phyloP scores from a whole-genome alignment of 164 flowering plant species.

The Malania oleifera region DNA sequence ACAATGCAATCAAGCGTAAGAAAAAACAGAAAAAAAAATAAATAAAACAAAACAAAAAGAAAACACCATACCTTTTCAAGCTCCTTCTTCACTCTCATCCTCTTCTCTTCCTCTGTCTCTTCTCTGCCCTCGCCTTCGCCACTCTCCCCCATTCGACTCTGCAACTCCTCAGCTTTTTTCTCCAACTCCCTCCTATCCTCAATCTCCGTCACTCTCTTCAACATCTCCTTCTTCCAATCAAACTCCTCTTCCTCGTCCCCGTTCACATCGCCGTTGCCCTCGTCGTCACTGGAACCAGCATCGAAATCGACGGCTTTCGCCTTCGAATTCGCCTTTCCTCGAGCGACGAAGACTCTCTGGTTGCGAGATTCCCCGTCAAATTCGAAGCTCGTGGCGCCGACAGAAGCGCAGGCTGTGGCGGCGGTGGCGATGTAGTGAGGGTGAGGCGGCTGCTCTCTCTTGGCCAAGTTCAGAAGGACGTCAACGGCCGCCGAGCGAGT shows the following conservation, averaged over 20 bases:
- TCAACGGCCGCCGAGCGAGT: slow-evolving; percentile 32
- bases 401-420: slow-evolving; percentile 13
- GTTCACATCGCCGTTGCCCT: slow-evolving; percentile 30
- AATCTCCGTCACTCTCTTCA: slow-evolving; percentile 69
- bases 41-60: not conserved
- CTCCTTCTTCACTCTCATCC: slow-evolving; percentile 73
- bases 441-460: too few species aligned
- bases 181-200: slow-evolving; percentile 88
- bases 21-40: not conserved
- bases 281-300: slow-evolving; percentile 53
- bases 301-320: slow-evolving; percentile 53
- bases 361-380: slow-evolving; percentile 33
- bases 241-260: slow-evolving; percentile 22
- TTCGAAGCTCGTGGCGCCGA: slow-evolving; percentile 29
- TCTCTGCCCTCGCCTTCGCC: slow-evolving; percentile 31
- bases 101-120: slow-evolving; percentile 81
- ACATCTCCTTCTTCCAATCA: slow-evolving; percentile 74
- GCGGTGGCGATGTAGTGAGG: slow-evolving; percentile 3
- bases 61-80: slow-evolving; percentile 68
- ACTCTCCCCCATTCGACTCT: slow-evolving; percentile 31
- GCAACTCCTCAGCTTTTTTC: slow-evolving; percentile 86
- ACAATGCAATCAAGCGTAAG: too few species aligned
- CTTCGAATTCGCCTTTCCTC: slow-evolving; percentile 41
- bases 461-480: slow-evolving; percentile 32
- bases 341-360: slow-evolving; percentile 21